Conservation (phyloP, 257 asterid species). For the Nicotiana sylvestris region DNA sequence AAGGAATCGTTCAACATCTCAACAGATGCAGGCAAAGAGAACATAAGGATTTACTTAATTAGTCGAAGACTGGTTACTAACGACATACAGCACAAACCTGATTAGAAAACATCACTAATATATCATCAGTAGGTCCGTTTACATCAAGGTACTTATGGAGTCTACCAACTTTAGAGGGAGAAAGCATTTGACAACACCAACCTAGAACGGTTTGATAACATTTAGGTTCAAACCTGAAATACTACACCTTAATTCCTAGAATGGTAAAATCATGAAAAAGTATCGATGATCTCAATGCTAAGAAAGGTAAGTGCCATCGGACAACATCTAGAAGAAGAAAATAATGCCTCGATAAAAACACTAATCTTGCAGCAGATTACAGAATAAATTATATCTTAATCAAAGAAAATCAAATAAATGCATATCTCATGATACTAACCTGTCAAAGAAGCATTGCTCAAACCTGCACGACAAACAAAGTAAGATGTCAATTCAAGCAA, state of each 20-base stretch:
- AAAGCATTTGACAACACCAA: not conserved
- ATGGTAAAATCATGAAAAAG: not conserved
- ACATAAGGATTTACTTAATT: not conserved
- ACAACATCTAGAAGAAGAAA: not conserved
- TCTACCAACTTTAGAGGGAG: not conserved
- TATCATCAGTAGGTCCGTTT: not conserved
- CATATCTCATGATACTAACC: conserved; percentile 32
- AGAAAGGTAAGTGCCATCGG: not conserved
- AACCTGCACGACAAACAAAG: conserved; percentile 51
- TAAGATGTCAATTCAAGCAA: conserved; percentile 18
- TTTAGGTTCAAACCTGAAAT: not conserved
- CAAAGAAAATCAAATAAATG: not conserved
- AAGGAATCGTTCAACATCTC: not conserved
- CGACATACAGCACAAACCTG: not conserved
- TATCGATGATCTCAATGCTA: not conserved
- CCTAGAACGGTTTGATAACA: not conserved
- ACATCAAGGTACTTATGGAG: not conserved
- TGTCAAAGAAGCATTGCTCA: conserved; percentile 61
- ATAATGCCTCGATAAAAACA: not conserved
- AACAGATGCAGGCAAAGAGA: not conserved
- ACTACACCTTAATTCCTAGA: not conserved
- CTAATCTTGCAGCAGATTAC: not conserved
- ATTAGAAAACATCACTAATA: not conserved
- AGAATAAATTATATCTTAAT: not conserved
- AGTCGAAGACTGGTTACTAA: not conserved